These are phyloP conservation scores for Dictyostelium brefeldianum DNA, from an alignment of 78 protist species.

Conservation along the genomic window DNA sequence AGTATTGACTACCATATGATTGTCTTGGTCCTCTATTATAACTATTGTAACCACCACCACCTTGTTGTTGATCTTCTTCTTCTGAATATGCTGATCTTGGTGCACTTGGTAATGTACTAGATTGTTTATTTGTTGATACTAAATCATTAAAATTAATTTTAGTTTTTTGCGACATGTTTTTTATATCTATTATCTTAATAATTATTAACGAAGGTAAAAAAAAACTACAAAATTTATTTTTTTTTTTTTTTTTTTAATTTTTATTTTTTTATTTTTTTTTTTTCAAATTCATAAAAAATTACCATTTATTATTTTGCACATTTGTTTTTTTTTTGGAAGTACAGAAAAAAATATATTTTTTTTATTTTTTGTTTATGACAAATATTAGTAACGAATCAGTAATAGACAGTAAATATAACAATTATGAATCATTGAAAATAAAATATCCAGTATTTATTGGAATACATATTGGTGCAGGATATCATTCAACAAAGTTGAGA, in stretches of 20 bases:
- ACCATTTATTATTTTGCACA: too few species aligned
- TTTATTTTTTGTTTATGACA: too few species aligned
- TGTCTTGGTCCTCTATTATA: background rate
- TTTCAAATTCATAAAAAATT: background rate
- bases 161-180: background rate
- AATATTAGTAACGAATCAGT: background rate
- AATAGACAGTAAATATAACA: background rate
- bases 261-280: too few species aligned
- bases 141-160: constrained; percentile 7
- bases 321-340: too few species aligned
- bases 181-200: background rate
- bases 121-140: background rate
- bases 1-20: constrained; percentile 3
- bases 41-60: background rate
- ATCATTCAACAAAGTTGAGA: constrained; percentile 50
- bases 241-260: too few species aligned
- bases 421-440: background rate
- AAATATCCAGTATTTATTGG: constrained; percentile 62
- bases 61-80: background rate
- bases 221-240: background rate
- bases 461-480: constrained; percentile 81
- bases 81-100: background rate
- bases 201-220: background rate
- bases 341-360: background rate
- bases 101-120: background rate